A percentile compares a stretch with the other conserved stretches of the same genome.
phyloP scores from a whole-genome alignment of 371 early-diverging fungal genomes.

The Coemansia sp. region DNA sequence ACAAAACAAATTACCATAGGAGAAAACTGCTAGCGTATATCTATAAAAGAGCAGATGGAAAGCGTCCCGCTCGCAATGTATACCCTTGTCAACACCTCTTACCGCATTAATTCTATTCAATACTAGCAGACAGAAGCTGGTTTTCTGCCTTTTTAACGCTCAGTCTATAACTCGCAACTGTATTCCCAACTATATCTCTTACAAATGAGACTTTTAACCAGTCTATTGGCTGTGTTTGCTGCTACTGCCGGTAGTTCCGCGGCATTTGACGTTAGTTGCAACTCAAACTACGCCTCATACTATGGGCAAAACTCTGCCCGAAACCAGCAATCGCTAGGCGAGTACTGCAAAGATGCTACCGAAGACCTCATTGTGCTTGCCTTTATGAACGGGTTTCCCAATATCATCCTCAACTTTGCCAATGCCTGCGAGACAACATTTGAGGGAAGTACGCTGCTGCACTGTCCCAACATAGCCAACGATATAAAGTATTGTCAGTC shows the following conservation, averaged over 20 bases:
- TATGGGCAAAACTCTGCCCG: constrained; percentile 60
- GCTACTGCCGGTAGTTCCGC: constrained; percentile 1
- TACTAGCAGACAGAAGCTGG: constrained; percentile 3
- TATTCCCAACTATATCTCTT: background rate
- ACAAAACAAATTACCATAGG: background rate
- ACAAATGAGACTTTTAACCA: background rate
- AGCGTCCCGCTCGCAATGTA: background rate
- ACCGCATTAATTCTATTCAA: background rate
- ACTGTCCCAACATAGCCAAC: constrained; percentile 61
- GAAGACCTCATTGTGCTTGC: constrained; percentile 62
- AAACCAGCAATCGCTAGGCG: constrained; percentile 53
- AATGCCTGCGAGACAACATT: constrained; percentile 61
- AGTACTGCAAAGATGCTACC: constrained; percentile 61
- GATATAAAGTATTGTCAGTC: constrained; percentile 68
- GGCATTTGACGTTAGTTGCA: constrained; percentile 50
- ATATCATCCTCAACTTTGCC: constrained; percentile 60
- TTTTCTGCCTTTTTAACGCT: background rate
- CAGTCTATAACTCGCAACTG: background rate
- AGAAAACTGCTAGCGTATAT: background rate
- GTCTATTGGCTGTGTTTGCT: constrained; percentile 5
- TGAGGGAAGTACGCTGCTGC: constrained; percentile 57
- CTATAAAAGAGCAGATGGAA: background rate
- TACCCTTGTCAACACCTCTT: background rate
- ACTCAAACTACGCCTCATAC: constrained; percentile 58
- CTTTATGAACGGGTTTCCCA: constrained; percentile 65